A percentile compares a stretch with the other conserved stretches of the same genome.
Evolutionary conservation across 306 rosid species (phyloP).

Genomic region (Prosopis cineraria): DNA sequence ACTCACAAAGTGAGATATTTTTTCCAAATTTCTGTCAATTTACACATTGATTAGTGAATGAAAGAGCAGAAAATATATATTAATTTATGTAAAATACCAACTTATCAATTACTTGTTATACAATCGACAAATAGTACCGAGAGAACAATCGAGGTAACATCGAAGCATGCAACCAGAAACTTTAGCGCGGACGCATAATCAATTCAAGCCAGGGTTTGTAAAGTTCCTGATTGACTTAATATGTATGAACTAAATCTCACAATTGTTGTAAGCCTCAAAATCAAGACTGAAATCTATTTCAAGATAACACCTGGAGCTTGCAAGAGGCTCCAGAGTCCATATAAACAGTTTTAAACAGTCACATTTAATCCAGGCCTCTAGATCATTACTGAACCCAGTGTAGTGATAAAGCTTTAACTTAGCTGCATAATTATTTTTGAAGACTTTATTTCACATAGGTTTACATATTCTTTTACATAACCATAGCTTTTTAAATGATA

Average conservation of each 20-base stretch:
- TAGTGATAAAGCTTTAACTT: background rate
- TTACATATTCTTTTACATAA: background rate
- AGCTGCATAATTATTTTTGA: slow-evolving; percentile 7
- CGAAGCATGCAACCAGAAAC: slow-evolving; percentile 26
- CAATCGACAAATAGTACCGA: background rate
- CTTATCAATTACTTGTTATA: no score
- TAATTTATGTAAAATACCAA: no score
- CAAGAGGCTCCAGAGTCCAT: slow-evolving; percentile 17
- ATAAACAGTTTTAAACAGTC: slow-evolving; percentile 13
- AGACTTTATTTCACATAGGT: slow-evolving; percentile 3
- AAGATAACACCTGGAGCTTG: slow-evolving; percentile 7
- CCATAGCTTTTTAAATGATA: background rate
- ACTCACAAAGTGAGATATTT: no score
- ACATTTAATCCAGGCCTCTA: background rate
- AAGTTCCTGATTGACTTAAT: background rate
- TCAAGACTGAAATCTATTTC: background rate
- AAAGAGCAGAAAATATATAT: no score
- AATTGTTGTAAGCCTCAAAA: slow-evolving; percentile 17
- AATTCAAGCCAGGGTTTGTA: slow-evolving; percentile 16
- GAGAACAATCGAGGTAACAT: background rate
- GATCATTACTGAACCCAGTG: slow-evolving; percentile 16
- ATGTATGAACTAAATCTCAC: slow-evolving; percentile 7
- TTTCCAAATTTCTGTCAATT: no score
- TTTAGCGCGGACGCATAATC: slow-evolving; percentile 20
- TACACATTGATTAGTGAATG: no score